phyloP scores from a whole-genome alignment of 352 stramenopile species.

The Phytophthora podocarpi region DNA sequence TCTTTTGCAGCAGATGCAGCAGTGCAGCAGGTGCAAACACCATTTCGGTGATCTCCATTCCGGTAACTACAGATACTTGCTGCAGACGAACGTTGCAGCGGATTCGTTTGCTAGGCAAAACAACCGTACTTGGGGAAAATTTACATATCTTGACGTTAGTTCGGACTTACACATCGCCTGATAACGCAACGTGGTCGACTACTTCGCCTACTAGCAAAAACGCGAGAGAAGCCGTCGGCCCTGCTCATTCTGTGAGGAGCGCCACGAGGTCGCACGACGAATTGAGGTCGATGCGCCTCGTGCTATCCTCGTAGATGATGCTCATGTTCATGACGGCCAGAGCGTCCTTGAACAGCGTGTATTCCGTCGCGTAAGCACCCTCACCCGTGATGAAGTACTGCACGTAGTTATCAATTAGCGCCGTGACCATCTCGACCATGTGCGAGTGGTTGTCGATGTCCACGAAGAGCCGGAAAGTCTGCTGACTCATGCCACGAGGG shows the following conservation, averaged over 20 bases:
- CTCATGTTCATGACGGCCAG: slow-evolving; percentile 57
- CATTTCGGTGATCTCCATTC: no score
- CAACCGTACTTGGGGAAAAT: no score
- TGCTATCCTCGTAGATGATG: slow-evolving; percentile 57
- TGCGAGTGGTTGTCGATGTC: slow-evolving; percentile 20
- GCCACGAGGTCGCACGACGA: slow-evolving; percentile 34
- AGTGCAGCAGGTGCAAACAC: no score
- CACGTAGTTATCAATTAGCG: slow-evolving; percentile 39
- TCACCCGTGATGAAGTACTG: slow-evolving; percentile 66
- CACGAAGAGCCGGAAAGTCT: slow-evolving; percentile 40
- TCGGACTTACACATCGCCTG: slow-evolving; percentile 16
- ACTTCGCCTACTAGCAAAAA: slow-evolving; percentile 27
- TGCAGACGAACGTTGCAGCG: not conserved
- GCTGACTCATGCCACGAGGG: slow-evolving; percentile 44
- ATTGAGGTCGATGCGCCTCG: slow-evolving; percentile 37
- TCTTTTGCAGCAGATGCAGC: no score
- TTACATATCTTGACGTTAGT: slow-evolving; percentile 22
- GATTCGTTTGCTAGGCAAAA: no score
- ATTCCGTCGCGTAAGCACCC: slow-evolving; percentile 41
- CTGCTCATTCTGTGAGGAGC: slow-evolving; percentile 23
- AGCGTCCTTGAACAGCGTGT: slow-evolving; percentile 46
- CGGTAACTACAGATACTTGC: not conserved
- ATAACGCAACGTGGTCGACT: slow-evolving; percentile 8
- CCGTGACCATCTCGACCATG: slow-evolving; percentile 53
- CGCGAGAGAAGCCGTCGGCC: not conserved